Base-by-base conservation (phyloP, 148 eudicot genomes). In the Cornus kousa region DNA sequence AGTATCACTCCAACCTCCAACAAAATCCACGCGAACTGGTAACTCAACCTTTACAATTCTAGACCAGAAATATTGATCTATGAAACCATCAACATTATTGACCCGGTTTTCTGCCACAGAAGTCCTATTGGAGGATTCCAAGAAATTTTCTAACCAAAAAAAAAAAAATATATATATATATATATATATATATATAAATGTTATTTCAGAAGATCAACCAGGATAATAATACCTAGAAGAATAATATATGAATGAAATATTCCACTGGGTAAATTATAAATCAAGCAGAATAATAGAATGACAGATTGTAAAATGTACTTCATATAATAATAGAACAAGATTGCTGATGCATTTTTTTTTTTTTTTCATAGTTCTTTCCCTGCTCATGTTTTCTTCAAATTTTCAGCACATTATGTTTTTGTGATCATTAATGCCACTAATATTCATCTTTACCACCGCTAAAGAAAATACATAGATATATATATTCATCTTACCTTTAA, bases 1-100 rank as follows among this genome's bases (percentile, higher is more conserved):
- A 67, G 99, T 96, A 88, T 96, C 99, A 77, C 99, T 96, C 99
- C 99, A 96, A 70, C 99, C 99, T 72, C 99, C 99, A 78, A 90
- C 98, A 84, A 96, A 94, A 83, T 96, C 99, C 62, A 96, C 93
- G 17, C 99, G 95, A 67, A 92, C 99, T 43, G 98, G 99, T 84
- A 96, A 85, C 79, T 96, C 97, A 78, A 96, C 97, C 77, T 86
- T 94, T 33, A 89, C 99, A 22, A 66, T 86, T 84, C 77, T 87
- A 67, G 79, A 72, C 77, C 50, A 59, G 37, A 75, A 80, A 77
- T 81, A 73, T 79, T 87, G 73, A 64, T 84, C 87, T 22, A n/a
- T n/a, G 68, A 73, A 33, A 76, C 71, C 76, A 77, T 80, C 70
- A 28, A 72, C 40, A 10, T 78, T 76, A 68, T 74, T 83, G 67